Evolutionary conservation across 2,329 filamentous ascomycete species (phyloP).

Genomic region (Ophiostoma sp.): DNA sequence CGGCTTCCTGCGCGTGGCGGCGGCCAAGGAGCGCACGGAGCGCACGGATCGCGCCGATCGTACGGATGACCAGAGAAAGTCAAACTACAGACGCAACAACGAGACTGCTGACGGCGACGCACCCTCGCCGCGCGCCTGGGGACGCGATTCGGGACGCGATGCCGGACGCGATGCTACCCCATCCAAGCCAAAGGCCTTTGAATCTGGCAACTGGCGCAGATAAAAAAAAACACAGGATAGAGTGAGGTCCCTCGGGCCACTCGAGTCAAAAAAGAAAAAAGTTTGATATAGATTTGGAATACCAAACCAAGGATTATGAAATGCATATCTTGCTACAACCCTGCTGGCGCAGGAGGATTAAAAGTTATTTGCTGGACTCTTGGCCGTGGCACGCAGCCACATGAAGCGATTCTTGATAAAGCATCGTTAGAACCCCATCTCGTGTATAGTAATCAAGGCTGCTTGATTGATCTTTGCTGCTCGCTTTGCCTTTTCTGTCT

Average conservation of each 20-base stretch:
- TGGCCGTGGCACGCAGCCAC: too few species aligned
- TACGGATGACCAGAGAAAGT: neutral
- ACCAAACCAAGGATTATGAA: too few species aligned
- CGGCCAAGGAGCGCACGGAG: neutral
- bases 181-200: neutral
- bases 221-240: neutral
- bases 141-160: too few species aligned
- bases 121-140: neutral
- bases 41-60: neutral
- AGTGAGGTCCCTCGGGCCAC: too few species aligned
- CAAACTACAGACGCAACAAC: neutral
- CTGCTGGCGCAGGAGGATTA: too few species aligned
- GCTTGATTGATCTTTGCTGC: too few species aligned
- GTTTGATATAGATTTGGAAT: neutral
- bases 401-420: too few species aligned
- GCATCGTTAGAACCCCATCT: too few species aligned
- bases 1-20: neutral
- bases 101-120: neutral
- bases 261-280: neutral
- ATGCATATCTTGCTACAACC: too few species aligned
- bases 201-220: neutral
- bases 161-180: neutral
- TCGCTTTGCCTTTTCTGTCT: too few species aligned
- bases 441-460: too few species aligned
- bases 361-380: too few species aligned